Conservation (phyloP, 257 asterid genomes). For the Parsonsia alboflavescens region DNA sequence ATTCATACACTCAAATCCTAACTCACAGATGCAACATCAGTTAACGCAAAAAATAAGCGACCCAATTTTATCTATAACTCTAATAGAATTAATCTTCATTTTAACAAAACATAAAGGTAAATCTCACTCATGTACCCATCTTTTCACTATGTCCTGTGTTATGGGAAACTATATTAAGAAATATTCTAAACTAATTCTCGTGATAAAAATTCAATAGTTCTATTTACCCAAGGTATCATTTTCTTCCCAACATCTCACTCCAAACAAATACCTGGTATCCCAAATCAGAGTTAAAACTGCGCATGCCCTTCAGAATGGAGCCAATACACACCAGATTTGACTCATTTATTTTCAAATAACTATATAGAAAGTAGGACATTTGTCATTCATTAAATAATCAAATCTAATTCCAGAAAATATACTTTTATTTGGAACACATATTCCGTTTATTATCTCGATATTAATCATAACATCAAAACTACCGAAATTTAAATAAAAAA, state of each 20-base stretch:
- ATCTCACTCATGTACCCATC: background rate
- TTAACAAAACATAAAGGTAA: background rate
- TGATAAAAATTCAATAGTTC: background rate
- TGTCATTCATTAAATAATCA: background rate
- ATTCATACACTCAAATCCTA: background rate
- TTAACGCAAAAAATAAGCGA: background rate
- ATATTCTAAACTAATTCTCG: background rate
- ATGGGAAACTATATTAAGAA: background rate
- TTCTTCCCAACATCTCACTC: background rate
- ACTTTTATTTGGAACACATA: too few relatives aligned
- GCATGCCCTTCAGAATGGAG: background rate
- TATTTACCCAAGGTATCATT: background rate
- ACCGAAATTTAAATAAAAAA: background rate
- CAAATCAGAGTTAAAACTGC: background rate
- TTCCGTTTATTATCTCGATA: background rate
- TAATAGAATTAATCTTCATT: background rate
- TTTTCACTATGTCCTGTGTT: background rate
- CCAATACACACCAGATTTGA: background rate
- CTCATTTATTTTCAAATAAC: background rate
- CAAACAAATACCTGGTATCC: background rate
- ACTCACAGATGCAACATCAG: background rate
- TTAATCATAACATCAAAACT: too few relatives aligned
- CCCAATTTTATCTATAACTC: background rate
- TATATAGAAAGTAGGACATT: background rate
- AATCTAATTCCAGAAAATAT: background rate